Evolutionary conservation across 2,329 filamentous ascomycete genomes (phyloP).

Genomic region (Claviceps quebecensis): DNA sequence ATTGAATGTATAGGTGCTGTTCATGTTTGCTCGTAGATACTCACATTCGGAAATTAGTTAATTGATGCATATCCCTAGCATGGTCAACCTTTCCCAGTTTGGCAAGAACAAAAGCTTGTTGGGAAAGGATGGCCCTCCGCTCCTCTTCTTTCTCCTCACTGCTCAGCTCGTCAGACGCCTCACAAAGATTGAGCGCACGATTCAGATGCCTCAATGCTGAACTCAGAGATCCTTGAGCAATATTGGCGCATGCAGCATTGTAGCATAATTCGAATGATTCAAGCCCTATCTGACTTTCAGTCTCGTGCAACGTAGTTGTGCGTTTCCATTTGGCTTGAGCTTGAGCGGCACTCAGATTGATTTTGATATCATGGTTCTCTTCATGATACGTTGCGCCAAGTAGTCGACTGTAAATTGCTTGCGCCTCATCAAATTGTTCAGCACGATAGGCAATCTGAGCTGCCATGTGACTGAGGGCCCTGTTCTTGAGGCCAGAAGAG

Average conservation of each 20-base stretch:
- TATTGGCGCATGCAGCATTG: constrained; percentile 61
- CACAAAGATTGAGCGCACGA: constrained; percentile 56
- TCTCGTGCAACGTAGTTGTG: constrained; percentile 25
- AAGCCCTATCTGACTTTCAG: constrained; percentile 41
- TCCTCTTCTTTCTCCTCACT: constrained; percentile 64
- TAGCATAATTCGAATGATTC: constrained; percentile 73
- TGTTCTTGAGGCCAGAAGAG: constrained; percentile 17
- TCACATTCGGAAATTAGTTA: constrained; percentile 48
- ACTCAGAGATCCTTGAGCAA: constrained; percentile 53
- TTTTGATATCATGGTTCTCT: constrained; percentile 60
- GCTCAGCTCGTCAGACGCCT: constrained; percentile 56
- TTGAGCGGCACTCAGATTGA: constrained; percentile 59
- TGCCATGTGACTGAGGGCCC: constrained; percentile 36
- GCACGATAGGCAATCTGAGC: constrained; percentile 60
- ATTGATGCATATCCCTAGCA: constrained; percentile 46
- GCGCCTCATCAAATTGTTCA: constrained; percentile 58
- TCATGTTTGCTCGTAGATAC: constrained; percentile 14
- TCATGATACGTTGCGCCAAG: constrained; percentile 31
- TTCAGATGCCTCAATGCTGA: constrained; percentile 54
- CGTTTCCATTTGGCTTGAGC: constrained; percentile 62
- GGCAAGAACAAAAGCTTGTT: constrained; percentile 59
- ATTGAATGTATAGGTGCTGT: neutral
- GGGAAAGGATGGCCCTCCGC: constrained; percentile 59
- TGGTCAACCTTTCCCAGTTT: constrained; percentile 52
- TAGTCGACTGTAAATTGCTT: constrained; percentile 48